phyloP scores from a whole-genome alignment of 2,329 filamentous ascomycete genomes.

The Hypoxylon sp. region DNA sequence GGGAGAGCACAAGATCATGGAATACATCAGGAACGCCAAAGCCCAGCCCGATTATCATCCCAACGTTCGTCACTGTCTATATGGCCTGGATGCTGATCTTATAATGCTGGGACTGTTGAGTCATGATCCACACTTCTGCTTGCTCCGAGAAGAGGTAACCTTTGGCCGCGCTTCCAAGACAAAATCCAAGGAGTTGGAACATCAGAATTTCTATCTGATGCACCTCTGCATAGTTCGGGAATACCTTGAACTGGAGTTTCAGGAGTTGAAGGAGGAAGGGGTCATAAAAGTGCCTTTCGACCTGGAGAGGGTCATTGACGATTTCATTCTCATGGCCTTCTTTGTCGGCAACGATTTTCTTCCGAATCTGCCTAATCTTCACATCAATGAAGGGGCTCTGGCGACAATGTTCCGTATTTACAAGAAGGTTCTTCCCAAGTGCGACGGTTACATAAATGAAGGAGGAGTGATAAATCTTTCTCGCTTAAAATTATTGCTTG shows the following conservation, averaged over 20 bases:
- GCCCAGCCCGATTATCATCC: conserved; percentile 92
- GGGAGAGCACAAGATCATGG: conserved; percentile 99
- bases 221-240: conserved; percentile 98
- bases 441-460: conserved; percentile 96
- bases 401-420: conserved; percentile 98
- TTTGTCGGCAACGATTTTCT: conserved; percentile 99
- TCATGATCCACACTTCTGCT: conserved; percentile 97
- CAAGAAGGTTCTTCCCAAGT: conserved; percentile 87
- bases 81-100: conserved; percentile 95
- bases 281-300: conserved; percentile 84
- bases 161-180: conserved; percentile 89
- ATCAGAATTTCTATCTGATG: conserved; percentile 98
- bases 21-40: conserved; percentile 98
- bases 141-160: conserved; percentile 96
- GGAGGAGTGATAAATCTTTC: conserved; percentile 90
- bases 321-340: conserved; percentile 99
- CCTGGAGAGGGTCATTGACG: conserved; percentile 96
- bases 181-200: conserved; percentile 96
- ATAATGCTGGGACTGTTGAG: conserved; percentile 99
- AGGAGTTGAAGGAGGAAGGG: conserved; percentile 83
- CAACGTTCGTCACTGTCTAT: conserved; percentile 95
- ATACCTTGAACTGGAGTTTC: conserved; percentile 96
- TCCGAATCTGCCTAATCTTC: conserved; percentile 92
- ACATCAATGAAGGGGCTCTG: conserved; percentile 98
- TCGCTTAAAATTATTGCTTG: conserved; percentile 80